These are phyloP conservation scores for Monilinia fructigena DNA, from an alignment of 2,329 filamentous ascomycete genomes.

Conservation along the genomic window DNA sequence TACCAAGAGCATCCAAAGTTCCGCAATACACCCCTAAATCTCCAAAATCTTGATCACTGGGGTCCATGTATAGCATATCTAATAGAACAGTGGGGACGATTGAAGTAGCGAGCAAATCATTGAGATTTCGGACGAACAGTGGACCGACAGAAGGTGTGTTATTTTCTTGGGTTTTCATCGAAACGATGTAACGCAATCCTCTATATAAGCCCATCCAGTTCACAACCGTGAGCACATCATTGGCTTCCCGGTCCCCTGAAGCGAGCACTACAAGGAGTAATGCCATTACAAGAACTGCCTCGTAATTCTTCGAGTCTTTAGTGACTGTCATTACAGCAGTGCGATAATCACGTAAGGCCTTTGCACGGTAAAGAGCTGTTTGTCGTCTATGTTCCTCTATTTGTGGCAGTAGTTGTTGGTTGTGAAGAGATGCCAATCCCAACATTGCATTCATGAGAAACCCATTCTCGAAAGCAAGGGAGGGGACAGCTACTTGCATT, in stretches of 20 bases:
- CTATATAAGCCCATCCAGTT: slow-evolving; percentile 36
- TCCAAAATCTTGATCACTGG: slow-evolving; percentile 33
- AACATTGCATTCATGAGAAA: slow-evolving; percentile 36
- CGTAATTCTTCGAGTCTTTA: slow-evolving; percentile 29
- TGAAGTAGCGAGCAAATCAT: slow-evolving; percentile 27
- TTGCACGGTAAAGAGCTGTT: slow-evolving; percentile 33
- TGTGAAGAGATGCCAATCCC: slow-evolving; percentile 36
- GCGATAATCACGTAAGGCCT: slow-evolving; percentile 34
- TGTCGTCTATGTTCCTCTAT: slow-evolving; percentile 24
- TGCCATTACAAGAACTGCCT: slow-evolving; percentile 36
- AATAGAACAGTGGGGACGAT: slow-evolving; percentile 33
- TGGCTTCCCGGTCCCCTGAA: slow-evolving; percentile 27
- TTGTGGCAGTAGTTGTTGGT: slow-evolving; percentile 30
- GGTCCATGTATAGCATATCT: slow-evolving; percentile 32
- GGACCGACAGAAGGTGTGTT: slow-evolving; percentile 27
- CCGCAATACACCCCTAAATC: slow-evolving; percentile 32
- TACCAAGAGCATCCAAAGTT: slow-evolving; percentile 33
- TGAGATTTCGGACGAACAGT: slow-evolving; percentile 33
- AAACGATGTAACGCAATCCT: slow-evolving; percentile 24
- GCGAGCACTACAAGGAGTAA: slow-evolving; percentile 34
- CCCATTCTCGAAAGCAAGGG: slow-evolving; percentile 37
- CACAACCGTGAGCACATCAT: slow-evolving; percentile 32
- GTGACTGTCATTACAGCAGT: slow-evolving; percentile 27
- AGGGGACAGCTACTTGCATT: slow-evolving; percentile 31
- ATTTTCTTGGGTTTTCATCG: slow-evolving; percentile 19